These are phyloP conservation scores for Carpinus fangiana DNA, from an alignment of 306 rosid species.

Conservation along the genomic window DNA sequence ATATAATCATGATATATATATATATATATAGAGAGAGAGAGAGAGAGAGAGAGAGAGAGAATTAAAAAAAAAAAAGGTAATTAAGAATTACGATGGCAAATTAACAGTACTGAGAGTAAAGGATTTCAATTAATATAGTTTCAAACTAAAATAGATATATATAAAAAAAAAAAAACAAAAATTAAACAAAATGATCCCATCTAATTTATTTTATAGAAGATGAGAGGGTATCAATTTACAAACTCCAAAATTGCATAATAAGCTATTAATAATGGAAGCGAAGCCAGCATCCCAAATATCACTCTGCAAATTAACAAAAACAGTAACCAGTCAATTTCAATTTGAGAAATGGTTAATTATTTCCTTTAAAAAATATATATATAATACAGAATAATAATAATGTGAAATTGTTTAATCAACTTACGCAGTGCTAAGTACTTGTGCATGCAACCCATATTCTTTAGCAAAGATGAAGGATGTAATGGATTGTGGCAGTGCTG, in stretches of 20 bases:
- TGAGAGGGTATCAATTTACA: conserved; percentile 23
- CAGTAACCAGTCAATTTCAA: not conserved
- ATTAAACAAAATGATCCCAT: not conserved
- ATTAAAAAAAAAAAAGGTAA: too few relatives aligned
- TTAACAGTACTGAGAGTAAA: too few relatives aligned
- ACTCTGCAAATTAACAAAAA: conserved; percentile 54
- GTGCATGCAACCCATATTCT: conserved; percentile 85
- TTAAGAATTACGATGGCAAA: too few relatives aligned
- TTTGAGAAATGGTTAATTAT: too few relatives aligned
- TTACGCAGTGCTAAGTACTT: conserved; percentile 95
- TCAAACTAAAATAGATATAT: not conserved
- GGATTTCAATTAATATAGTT: not conserved
- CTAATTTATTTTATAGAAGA: not conserved
- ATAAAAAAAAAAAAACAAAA: not conserved
- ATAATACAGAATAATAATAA: too few relatives aligned
- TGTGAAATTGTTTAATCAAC: conserved; percentile 17
- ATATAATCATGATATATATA: not conserved
- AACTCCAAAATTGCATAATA: conserved; percentile 70
- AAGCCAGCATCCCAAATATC: conserved; percentile 76
- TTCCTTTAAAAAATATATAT: too few relatives aligned
- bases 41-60: too few relatives aligned
- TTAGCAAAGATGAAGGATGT: conserved; percentile 89
- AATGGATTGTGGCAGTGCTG: conserved; percentile 93
- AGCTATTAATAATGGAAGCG: conserved; percentile 71
- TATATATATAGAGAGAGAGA: too few relatives aligned